phyloP scores from a whole-genome alignment of 192 early-diverging fungal genomes.

The Thoreauomyces humboldtii region DNA sequence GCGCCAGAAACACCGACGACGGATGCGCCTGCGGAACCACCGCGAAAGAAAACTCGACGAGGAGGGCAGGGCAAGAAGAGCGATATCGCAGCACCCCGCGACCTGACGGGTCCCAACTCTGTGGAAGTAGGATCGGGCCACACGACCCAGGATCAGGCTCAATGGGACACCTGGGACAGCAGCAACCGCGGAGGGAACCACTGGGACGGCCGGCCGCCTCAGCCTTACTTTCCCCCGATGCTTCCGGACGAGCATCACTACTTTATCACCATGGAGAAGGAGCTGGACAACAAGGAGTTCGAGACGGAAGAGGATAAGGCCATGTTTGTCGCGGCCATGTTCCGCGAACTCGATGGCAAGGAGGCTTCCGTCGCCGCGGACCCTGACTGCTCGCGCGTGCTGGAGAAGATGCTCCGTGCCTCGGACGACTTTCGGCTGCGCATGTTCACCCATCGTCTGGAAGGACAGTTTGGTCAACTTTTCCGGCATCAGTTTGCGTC shows the following conservation, averaged over 20 bases:
- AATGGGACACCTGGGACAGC: conserved; percentile 1
- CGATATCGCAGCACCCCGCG: background rate
- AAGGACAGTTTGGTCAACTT: conserved; percentile 52
- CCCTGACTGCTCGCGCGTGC: conserved; percentile 68
- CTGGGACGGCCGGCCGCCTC: background rate
- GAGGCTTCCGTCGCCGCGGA: conserved; percentile 75
- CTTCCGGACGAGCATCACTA: conserved; percentile 25
- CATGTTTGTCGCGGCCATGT: conserved; percentile 77
- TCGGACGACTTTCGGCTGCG: conserved; percentile 74
- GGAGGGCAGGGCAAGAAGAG: conserved; percentile 17
- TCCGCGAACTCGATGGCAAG: conserved; percentile 69
- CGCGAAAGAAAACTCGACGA: conserved; percentile 28
- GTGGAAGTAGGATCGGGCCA: conserved; percentile 1
- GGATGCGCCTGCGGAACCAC: background rate
- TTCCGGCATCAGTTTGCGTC: conserved; percentile 84
- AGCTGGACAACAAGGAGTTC: conserved; percentile 36
- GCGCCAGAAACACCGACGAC: background rate
- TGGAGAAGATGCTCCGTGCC: conserved; percentile 74
- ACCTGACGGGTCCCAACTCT: background rate
- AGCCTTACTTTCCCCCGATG: conserved; percentile 21
- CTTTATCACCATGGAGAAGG: conserved; percentile 38
- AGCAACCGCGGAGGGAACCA: background rate
- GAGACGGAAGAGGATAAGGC: conserved; percentile 35
- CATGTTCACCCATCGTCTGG: conserved; percentile 59
- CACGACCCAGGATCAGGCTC: background rate